Evolutionary conservation across 202 grass and related monocot genomes (phyloP), one percentile per base, ranked within the genome.

Genomic region (Brachypodium distachyon): DNA sequence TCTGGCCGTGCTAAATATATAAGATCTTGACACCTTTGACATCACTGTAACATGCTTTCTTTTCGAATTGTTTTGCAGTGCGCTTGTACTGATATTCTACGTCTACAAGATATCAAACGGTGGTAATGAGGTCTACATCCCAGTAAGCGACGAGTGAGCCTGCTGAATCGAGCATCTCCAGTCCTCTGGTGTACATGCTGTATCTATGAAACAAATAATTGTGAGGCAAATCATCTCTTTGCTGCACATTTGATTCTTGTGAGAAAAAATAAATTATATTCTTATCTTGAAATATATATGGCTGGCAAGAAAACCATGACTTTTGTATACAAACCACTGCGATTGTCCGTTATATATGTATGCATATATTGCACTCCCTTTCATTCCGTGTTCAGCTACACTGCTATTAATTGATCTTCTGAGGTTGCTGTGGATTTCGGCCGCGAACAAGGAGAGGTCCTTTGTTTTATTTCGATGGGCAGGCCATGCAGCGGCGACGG

Each of bases 101-200:
- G 36, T 92, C 22, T 97, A 92, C 86, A 97, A 90, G 86, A 80
- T 93, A 61, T 85, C 84, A 49, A 86, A 73, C 2, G 86, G 86
- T 40, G 81, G 86, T 6, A 91, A 93, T 78, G 78, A 86, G 61
- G 68, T 83, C 46, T 81, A 84, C 58, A 28, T 82, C 33, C 83
- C 49, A 21, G 52, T 79, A 36, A 91, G 72, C 49, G 48, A 55
- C 1, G 75, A 80, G 42, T 91, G 84, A 93, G 32, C 54, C 18
- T 48, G 76, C 2, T 75, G 65, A 7, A 32, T 44, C 26, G 17
- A 2, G 64, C 28, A 57, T 57, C 21, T 73, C 34, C 48, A n/a
- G 12, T 51, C 12, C 27, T 61, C 37, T 58, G 37, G 1, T 83
- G 74, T 80, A 42, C 25, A 77, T 81, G 14, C 31, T 66, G 12